phyloP scores from a whole-genome alignment of 345 rosid genomes.

The Erysimum cheiranthoides region DNA sequence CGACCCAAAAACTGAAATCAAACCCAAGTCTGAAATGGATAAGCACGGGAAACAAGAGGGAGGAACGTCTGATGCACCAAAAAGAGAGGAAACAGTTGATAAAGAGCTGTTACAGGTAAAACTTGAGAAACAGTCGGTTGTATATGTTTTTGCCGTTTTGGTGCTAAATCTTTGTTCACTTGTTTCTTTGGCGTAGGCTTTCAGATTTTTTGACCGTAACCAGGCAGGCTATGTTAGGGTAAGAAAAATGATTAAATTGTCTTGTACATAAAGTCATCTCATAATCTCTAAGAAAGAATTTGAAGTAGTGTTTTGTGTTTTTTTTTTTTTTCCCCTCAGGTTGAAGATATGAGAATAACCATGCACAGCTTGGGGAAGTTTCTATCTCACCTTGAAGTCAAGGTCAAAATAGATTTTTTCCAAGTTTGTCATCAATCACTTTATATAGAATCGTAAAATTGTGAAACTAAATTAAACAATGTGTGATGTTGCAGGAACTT shows the following conservation, averaged over 20 bases:
- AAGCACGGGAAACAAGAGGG: constrained; percentile 43
- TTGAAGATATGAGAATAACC: constrained; percentile 90
- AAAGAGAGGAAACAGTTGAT: constrained; percentile 56
- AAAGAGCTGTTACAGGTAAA: constrained; percentile 86
- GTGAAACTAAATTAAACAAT: neutral
- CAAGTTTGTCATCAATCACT: constrained; percentile 12
- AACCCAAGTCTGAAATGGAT: constrained; percentile 49
- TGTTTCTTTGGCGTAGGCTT: constrained; percentile 62
- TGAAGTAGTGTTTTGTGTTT: constrained; percentile 1
- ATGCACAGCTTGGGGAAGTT: constrained; percentile 88
- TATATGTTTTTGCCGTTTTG: neutral
- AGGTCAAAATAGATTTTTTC: constrained; percentile 55
- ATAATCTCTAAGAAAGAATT: neutral
- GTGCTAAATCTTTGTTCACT: constrained; percentile 23
- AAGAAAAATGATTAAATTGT: constrained; percentile 22
- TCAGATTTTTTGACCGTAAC: constrained; percentile 92
- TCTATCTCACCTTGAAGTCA: constrained; percentile 84
- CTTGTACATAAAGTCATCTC: neutral
- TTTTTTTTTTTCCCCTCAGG: constrained; percentile 51
- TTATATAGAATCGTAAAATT: neutral
- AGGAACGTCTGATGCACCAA: constrained; percentile 46
- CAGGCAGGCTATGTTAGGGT: constrained; percentile 87
- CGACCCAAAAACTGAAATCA: constrained; percentile 47
- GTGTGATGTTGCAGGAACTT: constrained; percentile 66
- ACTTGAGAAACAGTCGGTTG: neutral